Evolutionary conservation across 768 basidiomycete species (phyloP).

Genomic region (Suillus variegatus): DNA sequence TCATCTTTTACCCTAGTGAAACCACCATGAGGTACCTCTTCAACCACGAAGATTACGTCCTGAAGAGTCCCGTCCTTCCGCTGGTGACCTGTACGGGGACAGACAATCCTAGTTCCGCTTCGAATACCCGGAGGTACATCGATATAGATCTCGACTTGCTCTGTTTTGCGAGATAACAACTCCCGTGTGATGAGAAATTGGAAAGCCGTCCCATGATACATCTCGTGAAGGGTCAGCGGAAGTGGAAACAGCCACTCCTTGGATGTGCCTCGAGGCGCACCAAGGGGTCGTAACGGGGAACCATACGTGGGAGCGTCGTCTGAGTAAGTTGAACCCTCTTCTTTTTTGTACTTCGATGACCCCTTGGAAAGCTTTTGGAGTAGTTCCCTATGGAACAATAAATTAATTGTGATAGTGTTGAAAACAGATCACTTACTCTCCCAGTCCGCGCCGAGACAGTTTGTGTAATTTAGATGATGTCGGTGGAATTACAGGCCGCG

Average conservation of each 20-base stretch:
- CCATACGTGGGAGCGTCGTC: constrained; percentile 27
- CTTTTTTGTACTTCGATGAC: constrained; percentile 10
- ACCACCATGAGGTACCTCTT: constrained; percentile 56
- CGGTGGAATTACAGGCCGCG: constrained; percentile 33
- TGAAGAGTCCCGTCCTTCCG: constrained; percentile 55
- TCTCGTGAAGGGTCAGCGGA: constrained; percentile 59
- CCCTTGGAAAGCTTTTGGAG: constrained; percentile 28
- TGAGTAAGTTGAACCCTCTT: constrained; percentile 11
- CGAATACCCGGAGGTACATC: constrained; percentile 64
- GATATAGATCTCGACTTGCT: constrained; percentile 59
- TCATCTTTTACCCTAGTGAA: constrained; percentile 61
- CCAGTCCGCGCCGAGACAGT: constrained; percentile 23
- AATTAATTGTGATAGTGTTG: constrained; percentile 7
- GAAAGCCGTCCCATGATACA: constrained; percentile 56
- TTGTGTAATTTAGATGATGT: constrained; percentile 24
- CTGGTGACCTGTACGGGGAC: constrained; percentile 69
- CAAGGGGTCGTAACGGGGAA: constrained; percentile 42
- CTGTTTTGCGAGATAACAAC: constrained; percentile 47
- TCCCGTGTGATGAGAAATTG: constrained; percentile 62
- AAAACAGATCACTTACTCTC: constrained; percentile 26
- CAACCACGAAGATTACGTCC: constrained; percentile 67
- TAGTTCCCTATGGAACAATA: constrained; percentile 26
- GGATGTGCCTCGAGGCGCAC: constrained; percentile 39
- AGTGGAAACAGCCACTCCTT: constrained; percentile 74
- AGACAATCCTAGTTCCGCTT: constrained; percentile 58